Percentiles rank a stretch among this genome's conserved stretches.
Conservation (phyloP, 2,329 filamentous ascomycete species). For the Claviceps monticola region DNA sequence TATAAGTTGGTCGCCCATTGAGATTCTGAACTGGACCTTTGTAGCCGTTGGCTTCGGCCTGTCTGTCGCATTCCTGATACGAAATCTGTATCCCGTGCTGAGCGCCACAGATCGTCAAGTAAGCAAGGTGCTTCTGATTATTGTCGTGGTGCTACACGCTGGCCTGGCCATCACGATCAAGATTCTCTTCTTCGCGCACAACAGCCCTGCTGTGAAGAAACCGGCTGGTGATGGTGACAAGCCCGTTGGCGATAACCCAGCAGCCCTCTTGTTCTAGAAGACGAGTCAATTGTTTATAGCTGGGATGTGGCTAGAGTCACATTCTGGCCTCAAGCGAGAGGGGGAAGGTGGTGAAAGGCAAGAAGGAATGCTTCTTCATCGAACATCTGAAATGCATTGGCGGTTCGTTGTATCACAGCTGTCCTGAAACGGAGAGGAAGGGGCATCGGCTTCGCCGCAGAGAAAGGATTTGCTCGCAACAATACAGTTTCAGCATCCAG, state of each 20-base stretch:
- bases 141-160: conserved; percentile 75
- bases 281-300: not conserved
- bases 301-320: not conserved
- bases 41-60: conserved; percentile 74
- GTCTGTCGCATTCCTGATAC: conserved; percentile 69
- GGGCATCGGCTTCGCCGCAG: not conserved
- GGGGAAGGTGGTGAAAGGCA: not conserved
- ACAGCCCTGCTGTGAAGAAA: conserved; percentile 37
- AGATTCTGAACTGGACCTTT: conserved; percentile 84
- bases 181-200: conserved; percentile 86
- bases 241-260: conserved; percentile 11
- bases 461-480: not conserved
- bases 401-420: not conserved
- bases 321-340: not conserved
- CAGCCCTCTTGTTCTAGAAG: conserved; percentile 9
- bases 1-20: conserved; percentile 78
- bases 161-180: conserved; percentile 92
- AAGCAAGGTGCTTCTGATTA: conserved; percentile 71
- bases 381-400: not conserved
- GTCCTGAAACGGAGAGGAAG: not conserved
- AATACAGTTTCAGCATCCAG: not conserved
- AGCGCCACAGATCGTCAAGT: conserved; percentile 86
- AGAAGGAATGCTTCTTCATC: not conserved
- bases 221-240: conserved; percentile 15
- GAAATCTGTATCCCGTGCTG: conserved; percentile 82